phyloP scores from a whole-genome alignment of 1,284 basidiomycete genomes.

The Coniferiporia sulphurascens region DNA sequence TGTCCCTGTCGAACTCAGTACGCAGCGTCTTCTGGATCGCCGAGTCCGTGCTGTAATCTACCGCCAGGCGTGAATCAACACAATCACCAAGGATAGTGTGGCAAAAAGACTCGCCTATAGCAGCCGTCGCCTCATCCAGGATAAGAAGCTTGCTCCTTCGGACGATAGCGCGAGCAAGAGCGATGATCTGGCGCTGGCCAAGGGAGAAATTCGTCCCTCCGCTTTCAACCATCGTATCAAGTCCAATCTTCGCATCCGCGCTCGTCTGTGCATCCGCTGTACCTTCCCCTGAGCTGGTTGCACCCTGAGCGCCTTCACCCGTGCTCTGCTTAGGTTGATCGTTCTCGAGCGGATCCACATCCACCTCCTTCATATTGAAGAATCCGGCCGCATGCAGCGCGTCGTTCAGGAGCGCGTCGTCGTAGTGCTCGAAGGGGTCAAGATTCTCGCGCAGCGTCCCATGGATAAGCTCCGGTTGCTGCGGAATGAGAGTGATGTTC shows the following conservation, averaged over 20 bases:
- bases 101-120: conserved; percentile 24
- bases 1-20: conserved; percentile 22
- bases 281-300: conserved; percentile 23
- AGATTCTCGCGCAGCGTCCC: conserved; percentile 25
- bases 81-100: conserved; percentile 17
- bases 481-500: conserved; percentile 45
- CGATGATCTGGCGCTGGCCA: conserved; percentile 33
- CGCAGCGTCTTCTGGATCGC: conserved; percentile 22
- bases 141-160: conserved; percentile 28
- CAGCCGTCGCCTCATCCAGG: conserved; percentile 31
- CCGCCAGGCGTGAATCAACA: background rate
- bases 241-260: conserved; percentile 1
- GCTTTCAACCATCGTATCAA: conserved; percentile 16
- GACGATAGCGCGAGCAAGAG: conserved; percentile 38
- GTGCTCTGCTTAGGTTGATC: conserved; percentile 34
- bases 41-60: conserved; percentile 23
- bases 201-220: conserved; percentile 17
- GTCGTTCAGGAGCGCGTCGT: conserved; percentile 44
- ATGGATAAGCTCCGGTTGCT: conserved; percentile 34
- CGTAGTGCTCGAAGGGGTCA: conserved; percentile 40
- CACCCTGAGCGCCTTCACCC: conserved; percentile 35
- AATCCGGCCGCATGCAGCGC: conserved; percentile 43
- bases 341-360: background rate
- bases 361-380: conserved; percentile 19
- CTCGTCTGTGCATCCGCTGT: background rate